phyloP scores from a whole-genome alignment of 2,329 filamentous ascomycete species.

The Colletotrichum cordylinicola region DNA sequence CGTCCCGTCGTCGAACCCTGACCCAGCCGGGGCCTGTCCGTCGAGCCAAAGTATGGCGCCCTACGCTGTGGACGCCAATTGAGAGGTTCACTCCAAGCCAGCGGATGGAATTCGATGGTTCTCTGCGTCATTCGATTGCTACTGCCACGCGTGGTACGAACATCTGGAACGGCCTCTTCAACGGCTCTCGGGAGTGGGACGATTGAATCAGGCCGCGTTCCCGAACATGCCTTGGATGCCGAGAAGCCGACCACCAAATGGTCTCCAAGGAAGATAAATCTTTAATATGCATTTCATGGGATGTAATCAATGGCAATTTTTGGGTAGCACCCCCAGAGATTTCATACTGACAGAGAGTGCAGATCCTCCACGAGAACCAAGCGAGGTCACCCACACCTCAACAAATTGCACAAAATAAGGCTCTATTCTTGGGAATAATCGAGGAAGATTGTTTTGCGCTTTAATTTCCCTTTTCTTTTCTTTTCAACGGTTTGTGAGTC shows the following conservation, averaged over 20 bases:
- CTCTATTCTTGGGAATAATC: not conserved
- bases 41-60: not conserved
- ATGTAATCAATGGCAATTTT: not conserved
- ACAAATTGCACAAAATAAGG: not conserved
- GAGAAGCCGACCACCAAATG: not conserved
- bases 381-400: not conserved
- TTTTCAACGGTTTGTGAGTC: not conserved
- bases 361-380: not conserved
- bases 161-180: not conserved
- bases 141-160: not conserved
- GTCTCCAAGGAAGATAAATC: not conserved
- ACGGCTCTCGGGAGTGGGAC: not conserved
- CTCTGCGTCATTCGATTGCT: not conserved
- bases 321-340: not conserved
- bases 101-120: not conserved
- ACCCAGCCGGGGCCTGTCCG: not conserved
- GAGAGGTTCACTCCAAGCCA: not conserved
- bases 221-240: not conserved
- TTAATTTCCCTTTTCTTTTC: not conserved
- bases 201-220: not conserved
- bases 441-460: not conserved
- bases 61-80: not conserved
- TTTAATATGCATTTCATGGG: not conserved
- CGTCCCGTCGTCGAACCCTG: not conserved
- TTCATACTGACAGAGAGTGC: rapidly evolving